phyloP scores from a whole-genome alignment of 768 basidiomycete genomes.

The Phylloporus sp. region DNA sequence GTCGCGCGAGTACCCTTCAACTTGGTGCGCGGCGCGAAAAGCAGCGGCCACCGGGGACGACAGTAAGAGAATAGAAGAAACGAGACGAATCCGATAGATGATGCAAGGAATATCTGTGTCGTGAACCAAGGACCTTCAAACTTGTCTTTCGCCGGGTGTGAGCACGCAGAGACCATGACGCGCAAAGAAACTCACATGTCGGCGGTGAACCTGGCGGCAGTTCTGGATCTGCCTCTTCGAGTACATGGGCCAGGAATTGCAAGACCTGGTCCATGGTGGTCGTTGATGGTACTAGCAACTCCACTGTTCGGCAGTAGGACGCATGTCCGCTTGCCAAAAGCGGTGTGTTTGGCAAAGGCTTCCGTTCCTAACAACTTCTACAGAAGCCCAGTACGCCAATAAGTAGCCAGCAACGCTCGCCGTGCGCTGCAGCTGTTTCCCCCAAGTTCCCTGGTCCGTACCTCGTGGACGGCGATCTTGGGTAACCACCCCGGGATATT shows the following conservation, averaged over 20 bases:
- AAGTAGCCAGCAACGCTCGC: background rate
- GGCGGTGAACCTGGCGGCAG: constrained; percentile 64
- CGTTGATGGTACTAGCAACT: background rate
- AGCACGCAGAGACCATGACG: constrained; percentile 1
- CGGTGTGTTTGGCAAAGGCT: constrained; percentile 19
- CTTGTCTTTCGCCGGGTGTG: constrained; percentile 44
- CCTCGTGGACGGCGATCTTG: background rate
- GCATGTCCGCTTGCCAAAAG: constrained; percentile 15
- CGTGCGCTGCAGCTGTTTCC: background rate
- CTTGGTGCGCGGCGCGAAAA: constrained; percentile 92
- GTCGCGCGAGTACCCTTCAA: constrained; percentile 65
- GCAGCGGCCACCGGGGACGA: constrained; percentile 81
- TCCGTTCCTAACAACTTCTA: constrained; percentile 13
- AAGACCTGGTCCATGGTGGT: constrained; percentile 13
- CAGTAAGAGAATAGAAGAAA: constrained; percentile 89
- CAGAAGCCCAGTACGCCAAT: no score
- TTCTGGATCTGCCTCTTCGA: constrained; percentile 34
- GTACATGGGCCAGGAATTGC: constrained; percentile 16
- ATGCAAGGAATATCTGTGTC: constrained; percentile 81
- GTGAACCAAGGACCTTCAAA: constrained; percentile 96
- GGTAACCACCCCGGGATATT: background rate
- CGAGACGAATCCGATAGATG: constrained; percentile 69
- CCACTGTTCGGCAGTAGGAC: background rate
- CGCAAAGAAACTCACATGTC: constrained; percentile 42
- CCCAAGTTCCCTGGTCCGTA: background rate